These are phyloP conservation scores for Trypanosoma melophagium DNA, from an alignment of 208 protist genomes.

Conservation along the genomic window DNA sequence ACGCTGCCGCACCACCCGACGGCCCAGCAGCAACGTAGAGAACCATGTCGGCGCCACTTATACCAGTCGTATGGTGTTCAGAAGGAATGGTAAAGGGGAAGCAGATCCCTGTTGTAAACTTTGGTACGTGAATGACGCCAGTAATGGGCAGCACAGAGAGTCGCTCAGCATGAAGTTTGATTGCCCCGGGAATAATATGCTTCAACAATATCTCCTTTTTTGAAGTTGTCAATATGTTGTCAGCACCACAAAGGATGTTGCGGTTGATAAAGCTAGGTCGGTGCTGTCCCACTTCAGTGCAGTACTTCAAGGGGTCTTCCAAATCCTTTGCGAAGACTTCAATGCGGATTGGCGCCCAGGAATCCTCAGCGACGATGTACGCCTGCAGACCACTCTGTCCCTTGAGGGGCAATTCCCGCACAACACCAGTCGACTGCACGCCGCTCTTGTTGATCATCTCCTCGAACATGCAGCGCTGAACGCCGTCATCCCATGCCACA, in stretches of 20 bases:
- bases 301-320: conserved; percentile 9
- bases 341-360: conserved; percentile 30
- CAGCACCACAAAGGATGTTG: too few relatives aligned
- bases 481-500: neutral
- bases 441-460: conserved; percentile 26
- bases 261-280: too few relatives aligned
- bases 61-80: too few relatives aligned
- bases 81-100: too few relatives aligned
- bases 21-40: conserved; percentile 22
- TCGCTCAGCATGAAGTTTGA: conserved; percentile 22
- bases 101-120: neutral
- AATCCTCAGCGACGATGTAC: conserved; percentile 22
- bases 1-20: neutral
- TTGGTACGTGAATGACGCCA: neutral
- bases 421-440: neutral
- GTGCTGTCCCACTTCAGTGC: too few relatives aligned
- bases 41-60: conserved; percentile 12
- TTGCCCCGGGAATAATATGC: conserved; percentile 15
- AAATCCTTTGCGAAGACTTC: conserved; percentile 16
- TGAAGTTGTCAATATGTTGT: conserved; percentile 2
- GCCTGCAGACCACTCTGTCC: neutral
- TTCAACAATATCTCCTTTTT: too few relatives aligned
- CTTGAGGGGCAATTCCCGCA: conserved; percentile 1
- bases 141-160: conserved; percentile 12
- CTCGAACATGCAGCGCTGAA: too few relatives aligned